Percentiles rank a stretch among this genome's conserved stretches.
These are phyloP conservation scores for Rhizopus delemar DNA, from an alignment of 371 early-diverging fungal species.

Conservation along the genomic window DNA sequence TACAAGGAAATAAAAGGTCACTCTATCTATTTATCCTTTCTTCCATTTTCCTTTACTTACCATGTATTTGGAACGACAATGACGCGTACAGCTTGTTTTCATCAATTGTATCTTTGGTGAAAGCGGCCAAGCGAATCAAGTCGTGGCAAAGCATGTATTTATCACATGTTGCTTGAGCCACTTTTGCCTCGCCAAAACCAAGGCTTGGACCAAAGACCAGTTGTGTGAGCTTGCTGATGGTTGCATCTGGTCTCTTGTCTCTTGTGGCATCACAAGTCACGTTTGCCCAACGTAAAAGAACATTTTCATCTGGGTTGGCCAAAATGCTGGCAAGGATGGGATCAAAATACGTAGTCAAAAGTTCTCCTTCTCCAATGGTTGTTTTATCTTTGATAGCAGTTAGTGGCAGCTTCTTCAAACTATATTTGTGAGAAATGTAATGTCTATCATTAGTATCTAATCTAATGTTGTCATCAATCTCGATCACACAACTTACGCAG, in stretches of 20 bases:
- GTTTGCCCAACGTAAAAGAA: conserved; percentile 23
- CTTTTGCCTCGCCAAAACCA: conserved; percentile 18
- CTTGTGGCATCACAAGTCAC: conserved; percentile 19
- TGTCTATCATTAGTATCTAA: conserved; percentile 4
- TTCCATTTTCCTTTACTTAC: conserved; percentile 7
- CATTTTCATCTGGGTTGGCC: conserved; percentile 24
- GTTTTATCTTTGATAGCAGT: conserved; percentile 16
- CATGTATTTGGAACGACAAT: conserved; percentile 23
- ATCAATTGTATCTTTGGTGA: conserved; percentile 21
- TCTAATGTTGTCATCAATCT: conserved; percentile 11
- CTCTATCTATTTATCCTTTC: conserved; percentile 2
- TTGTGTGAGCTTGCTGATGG: conserved; percentile 14
- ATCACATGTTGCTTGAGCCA: conserved; percentile 16
- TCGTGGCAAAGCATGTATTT: conserved; percentile 18
- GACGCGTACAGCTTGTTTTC: conserved; percentile 20
- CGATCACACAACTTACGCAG: conserved; percentile 15
- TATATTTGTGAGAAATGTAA: conserved; percentile 7
- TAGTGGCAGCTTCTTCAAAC: conserved; percentile 17
- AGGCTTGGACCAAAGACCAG: conserved; percentile 15
- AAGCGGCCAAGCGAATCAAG: conserved; percentile 13
- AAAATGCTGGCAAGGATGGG: conserved; percentile 24
- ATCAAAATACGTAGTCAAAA: conserved; percentile 23
- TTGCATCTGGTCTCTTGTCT: conserved; percentile 21
- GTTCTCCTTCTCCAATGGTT: conserved; percentile 19
- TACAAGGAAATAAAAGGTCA: conserved; percentile 7